Base-by-base conservation (phyloP, 257 asterid species). In the Salvia hispanica region DNA sequence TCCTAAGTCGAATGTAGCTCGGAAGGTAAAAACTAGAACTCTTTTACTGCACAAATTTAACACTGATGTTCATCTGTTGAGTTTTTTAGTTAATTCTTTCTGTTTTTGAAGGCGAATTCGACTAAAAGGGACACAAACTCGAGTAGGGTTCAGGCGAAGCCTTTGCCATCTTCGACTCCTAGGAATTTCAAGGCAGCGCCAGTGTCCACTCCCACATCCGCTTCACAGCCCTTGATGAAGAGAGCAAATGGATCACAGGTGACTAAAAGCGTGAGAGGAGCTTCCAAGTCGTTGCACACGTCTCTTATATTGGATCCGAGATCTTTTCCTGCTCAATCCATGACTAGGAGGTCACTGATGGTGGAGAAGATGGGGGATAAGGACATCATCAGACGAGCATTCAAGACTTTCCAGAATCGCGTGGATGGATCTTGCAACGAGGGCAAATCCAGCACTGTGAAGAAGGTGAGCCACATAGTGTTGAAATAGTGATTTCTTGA, bases 321-420 rank as follows among this genome's bases (percentile, higher is more conserved):
- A 62, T 64, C 85, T 48, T 67, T 71, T 9, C 59, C 79, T 59
- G 58, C 76, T 62, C 62, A 48, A 40, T 56, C 81, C 8, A 67
- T 78, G 69, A 74, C 74, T 46, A 70, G 95, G 57, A 89, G 79
- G 77, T 87, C 96, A 6, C 68, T 84, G 78, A 89, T 92, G 64
- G 89, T 92, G 98, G 98, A 92, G 79, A 78, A 68, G 64, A 85
- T 87, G 91, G 96, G 91, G 81, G 96, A 92, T 79, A 92, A 89
- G 80, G 98, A 89, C 67, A 92, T 92, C 45, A 93, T 92, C 40
- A 78, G 70, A 67, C 78, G 92, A 69, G 96, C 95, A 56, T 92
- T 92, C 75, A 92, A 80, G 85, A 61, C 89, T 67, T 89, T 89
- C 72, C 94, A 88, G 65, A 84, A 78, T 67, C 83, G 78, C 34